These are phyloP conservation scores for Nigrograna mackinnonii DNA, from an alignment of 2,329 filamentous ascomycete species.

Conservation along the genomic window DNA sequence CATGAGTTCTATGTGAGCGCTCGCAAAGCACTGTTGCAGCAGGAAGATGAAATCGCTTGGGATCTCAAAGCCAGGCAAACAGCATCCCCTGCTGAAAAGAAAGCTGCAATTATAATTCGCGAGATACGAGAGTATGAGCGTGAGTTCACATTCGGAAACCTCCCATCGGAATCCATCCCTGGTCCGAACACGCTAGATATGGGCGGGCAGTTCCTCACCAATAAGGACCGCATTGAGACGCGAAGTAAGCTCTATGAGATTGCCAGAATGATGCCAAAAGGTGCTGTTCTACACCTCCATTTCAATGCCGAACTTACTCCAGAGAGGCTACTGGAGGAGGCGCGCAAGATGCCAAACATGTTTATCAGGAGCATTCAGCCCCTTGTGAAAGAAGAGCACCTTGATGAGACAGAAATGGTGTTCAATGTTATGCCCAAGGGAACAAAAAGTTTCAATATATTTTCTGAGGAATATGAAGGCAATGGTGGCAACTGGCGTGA, in stretches of 20 bases:
- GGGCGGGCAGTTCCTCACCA: conserved; percentile 52
- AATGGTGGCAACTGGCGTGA: conserved; percentile 21
- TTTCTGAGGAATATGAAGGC: conserved; percentile 52
- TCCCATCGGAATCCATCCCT: conserved; percentile 46
- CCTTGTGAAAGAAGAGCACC: conserved; percentile 47
- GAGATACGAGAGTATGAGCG: conserved; percentile 49
- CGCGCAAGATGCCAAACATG: conserved; percentile 59
- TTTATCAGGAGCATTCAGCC: conserved; percentile 67
- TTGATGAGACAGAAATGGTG: conserved; percentile 62
- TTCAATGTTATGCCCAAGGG: conserved; percentile 56
- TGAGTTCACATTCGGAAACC: conserved; percentile 44
- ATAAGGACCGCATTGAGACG: conserved; percentile 48
- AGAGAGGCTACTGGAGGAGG: conserved; percentile 61
- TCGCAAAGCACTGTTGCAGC: conserved; percentile 28
- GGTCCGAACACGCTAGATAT: conserved; percentile 44
- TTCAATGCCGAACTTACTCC: conserved; percentile 76
- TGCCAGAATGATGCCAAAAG: conserved; percentile 68
- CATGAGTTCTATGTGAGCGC: conserved; percentile 18
- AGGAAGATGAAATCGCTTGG: conserved; percentile 40
- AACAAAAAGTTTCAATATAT: conserved; percentile 47
- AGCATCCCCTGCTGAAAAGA: conserved; percentile 26
- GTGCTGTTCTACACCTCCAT: conserved; percentile 73
- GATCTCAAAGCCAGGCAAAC: conserved; percentile 31
- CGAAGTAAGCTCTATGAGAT: conserved; percentile 62
- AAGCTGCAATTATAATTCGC: conserved; percentile 39